phyloP scores from a whole-genome alignment of 148 eudicot genomes.

The Mesembryanthemum crystallinum region DNA sequence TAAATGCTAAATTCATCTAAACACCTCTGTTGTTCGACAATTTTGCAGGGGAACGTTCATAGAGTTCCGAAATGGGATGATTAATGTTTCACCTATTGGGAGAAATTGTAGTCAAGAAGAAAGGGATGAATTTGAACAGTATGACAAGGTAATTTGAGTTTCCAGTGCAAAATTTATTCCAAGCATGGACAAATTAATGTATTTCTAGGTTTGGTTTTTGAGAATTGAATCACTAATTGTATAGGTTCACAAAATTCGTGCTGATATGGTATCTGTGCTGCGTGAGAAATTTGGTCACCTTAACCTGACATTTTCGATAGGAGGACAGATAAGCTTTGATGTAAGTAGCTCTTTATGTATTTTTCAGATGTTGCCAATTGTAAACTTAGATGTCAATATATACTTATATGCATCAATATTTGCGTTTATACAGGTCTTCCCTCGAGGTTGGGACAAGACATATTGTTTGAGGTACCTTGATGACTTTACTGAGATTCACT shows the following conservation, averaged over 20 bases:
- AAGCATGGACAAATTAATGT: neutral
- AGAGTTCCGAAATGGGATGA: slow-evolving; percentile 94
- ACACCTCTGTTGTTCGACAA: neutral
- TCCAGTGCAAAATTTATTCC: neutral
- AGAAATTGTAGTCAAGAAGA: slow-evolving; percentile 99
- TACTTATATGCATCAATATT: neutral
- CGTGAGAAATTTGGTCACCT: slow-evolving; percentile 85
- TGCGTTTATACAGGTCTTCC: slow-evolving; percentile 59
- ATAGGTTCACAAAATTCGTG: slow-evolving; percentile 78
- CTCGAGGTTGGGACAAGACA: slow-evolving; percentile 98
- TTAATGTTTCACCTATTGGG: slow-evolving; percentile 96
- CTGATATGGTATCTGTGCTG: slow-evolving; percentile 77
- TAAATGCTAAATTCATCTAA: too few relatives aligned
- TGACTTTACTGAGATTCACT: slow-evolving; percentile 78
- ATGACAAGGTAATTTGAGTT: slow-evolving; percentile 66
- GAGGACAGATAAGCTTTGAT: slow-evolving; percentile 96
- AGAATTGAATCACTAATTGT: neutral
- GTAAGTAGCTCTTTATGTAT: slow-evolving; percentile 44
- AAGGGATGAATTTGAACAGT: slow-evolving; percentile 89
- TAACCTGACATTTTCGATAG: slow-evolving; percentile 85
- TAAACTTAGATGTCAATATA: neutral
- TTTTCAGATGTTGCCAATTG: neutral
- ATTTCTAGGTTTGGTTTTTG: neutral
- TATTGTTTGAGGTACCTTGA: slow-evolving; percentile 79
- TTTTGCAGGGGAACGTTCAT: slow-evolving; percentile 83